Evolutionary conservation across 108 stramenopile genomes (phyloP).

Genomic region (Cylindrotheca fusiformis): DNA sequence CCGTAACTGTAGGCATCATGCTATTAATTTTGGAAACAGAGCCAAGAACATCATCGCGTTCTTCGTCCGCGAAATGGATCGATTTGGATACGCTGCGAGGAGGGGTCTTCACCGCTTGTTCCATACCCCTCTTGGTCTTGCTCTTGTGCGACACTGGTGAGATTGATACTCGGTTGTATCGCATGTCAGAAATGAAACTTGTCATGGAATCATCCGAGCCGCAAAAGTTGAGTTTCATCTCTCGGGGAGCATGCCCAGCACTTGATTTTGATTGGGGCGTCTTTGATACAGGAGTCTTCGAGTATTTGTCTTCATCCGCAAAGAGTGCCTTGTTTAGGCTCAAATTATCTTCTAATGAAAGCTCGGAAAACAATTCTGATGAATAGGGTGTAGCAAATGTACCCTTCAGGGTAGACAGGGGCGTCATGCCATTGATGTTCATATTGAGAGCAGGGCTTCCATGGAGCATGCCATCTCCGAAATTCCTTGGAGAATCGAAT

Average conservation of each 20-base stretch:
- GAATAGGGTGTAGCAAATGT: constrained; percentile 36
- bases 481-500: constrained; percentile 32
- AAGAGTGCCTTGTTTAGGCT: constrained; percentile 50
- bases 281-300: constrained; percentile 31
- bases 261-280: not conserved
- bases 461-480: constrained; percentile 13
- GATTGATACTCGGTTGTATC: constrained; percentile 24
- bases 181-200: constrained; percentile 26
- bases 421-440: constrained; percentile 47
- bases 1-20: constrained; percentile 10
- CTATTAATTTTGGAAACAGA: constrained; percentile 15
- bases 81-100: constrained; percentile 16
- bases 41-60: constrained; percentile 3
- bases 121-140: not conserved
- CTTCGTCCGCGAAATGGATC: constrained; percentile 33
- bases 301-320: constrained; percentile 27
- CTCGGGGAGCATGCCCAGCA: not conserved
- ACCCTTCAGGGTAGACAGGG: constrained; percentile 36
- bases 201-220: constrained; percentile 15
- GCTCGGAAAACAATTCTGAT: constrained; percentile 13
- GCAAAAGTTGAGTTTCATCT: constrained; percentile 8
- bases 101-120: constrained; percentile 9
- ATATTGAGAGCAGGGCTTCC: constrained; percentile 19
- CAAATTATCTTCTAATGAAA: constrained; percentile 37
- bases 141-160: constrained; percentile 27